A percentile compares a stretch with the other conserved stretches of the same genome.
phyloP scores from a whole-genome alignment of 345 rosid genomes.

The Aethionema arabicum region DNA sequence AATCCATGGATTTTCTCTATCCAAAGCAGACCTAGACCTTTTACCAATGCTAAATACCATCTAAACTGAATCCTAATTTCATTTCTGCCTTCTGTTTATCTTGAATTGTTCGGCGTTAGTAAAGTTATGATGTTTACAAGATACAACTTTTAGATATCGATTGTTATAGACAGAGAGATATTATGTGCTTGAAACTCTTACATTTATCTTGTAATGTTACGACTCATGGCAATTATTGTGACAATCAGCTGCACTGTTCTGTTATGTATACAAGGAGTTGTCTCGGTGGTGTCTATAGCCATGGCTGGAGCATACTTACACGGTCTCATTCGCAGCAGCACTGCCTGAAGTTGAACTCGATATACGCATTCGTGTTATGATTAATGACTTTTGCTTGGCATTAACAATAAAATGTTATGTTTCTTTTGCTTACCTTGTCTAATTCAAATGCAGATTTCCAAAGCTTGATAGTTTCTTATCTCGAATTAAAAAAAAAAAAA shows the following conservation, averaged over 20 bases:
- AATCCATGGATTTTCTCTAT: no score
- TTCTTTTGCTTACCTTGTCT: no score
- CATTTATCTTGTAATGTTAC: neutral
- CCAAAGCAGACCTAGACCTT: no score
- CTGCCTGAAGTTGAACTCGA: slow-evolving; percentile 14
- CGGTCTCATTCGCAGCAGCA: slow-evolving; percentile 59
- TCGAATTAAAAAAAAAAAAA: no score
- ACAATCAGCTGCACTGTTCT: slow-evolving; percentile 63
- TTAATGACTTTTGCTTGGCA: neutral
- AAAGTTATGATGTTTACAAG: neutral
- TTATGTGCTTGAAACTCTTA: neutral
- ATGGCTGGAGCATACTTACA: slow-evolving; percentile 88
- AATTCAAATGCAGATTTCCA: no score
- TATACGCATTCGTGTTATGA: neutral
- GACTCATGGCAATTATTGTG: slow-evolving; percentile 15
- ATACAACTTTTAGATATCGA: neutral
- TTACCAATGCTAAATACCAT: no score
- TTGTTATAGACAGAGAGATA: neutral
- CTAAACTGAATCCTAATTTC: no score
- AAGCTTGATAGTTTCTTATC: no score
- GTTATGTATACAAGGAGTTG: slow-evolving; percentile 64
- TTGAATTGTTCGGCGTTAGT: neutral
- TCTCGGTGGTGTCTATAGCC: slow-evolving; percentile 66
- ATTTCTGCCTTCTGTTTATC: neutral
- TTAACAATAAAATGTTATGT: neutral